phyloP scores from a whole-genome alignment of 1,284 basidiomycete species.

The Tylopilus sp. region DNA sequence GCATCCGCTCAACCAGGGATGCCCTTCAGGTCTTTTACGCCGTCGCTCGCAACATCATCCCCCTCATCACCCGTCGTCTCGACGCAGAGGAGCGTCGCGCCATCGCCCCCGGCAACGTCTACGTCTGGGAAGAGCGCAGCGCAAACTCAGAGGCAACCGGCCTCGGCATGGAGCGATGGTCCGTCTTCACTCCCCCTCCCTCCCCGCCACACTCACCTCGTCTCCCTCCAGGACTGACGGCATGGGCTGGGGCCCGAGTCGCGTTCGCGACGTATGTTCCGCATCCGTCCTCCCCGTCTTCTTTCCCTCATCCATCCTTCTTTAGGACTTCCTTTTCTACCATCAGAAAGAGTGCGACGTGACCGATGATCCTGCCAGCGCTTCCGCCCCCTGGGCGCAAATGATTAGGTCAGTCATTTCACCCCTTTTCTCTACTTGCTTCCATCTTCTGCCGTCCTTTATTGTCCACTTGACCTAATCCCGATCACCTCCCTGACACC shows the following conservation, averaged over 20 bases:
- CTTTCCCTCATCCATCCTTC: slow-evolving; percentile 11
- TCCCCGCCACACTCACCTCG: not conserved
- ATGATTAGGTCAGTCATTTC: slow-evolving; percentile 53
- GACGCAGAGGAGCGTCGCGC: slow-evolving; percentile 69
- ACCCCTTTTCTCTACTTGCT: slow-evolving; percentile 8
- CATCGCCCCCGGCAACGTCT: slow-evolving; percentile 68
- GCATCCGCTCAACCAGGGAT: slow-evolving; percentile 71
- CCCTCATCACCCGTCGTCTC: slow-evolving; percentile 70
- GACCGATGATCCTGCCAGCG: slow-evolving; percentile 57
- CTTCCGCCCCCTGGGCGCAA: slow-evolving; percentile 68
- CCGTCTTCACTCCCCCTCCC: slow-evolving; percentile 21
- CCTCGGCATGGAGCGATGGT: slow-evolving; percentile 79
- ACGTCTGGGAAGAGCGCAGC: slow-evolving; percentile 80
- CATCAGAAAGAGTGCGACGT: slow-evolving; percentile 71
- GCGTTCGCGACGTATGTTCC: slow-evolving; percentile 64
- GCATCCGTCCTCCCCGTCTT: not conserved
- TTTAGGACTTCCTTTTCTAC: slow-evolving; percentile 74
- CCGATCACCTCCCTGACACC: slow-evolving; percentile 20
- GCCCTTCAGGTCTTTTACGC: slow-evolving; percentile 74
- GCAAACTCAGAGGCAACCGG: slow-evolving; percentile 72
- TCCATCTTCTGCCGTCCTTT: slow-evolving; percentile 7
- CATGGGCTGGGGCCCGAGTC: slow-evolving; percentile 76
- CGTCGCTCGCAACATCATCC: slow-evolving; percentile 60
- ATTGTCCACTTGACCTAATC: slow-evolving; percentile 14
- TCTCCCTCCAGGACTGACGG: slow-evolving; percentile 63